phyloP scores from a whole-genome alignment of 139 green algal genomes.

The Haematococcus lacustris region DNA sequence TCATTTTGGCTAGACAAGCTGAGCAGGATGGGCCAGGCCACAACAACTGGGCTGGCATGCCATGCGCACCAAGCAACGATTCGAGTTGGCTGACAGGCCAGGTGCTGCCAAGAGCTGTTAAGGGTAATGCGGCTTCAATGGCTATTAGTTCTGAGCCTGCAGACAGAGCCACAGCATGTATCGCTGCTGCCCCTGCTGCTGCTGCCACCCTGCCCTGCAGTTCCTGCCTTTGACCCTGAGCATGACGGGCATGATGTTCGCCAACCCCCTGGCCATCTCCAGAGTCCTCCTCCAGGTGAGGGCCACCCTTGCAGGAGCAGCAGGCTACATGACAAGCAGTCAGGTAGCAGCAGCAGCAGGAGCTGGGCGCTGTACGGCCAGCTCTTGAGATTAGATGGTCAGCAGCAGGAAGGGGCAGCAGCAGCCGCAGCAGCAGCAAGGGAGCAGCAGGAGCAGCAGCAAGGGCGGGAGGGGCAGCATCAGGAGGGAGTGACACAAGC shows the following conservation, averaged over 20 bases:
- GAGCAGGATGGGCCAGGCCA: neutral
- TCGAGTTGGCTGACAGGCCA: neutral
- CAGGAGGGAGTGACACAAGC: too few species aligned
- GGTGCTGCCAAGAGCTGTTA: neutral
- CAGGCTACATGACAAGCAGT: neutral
- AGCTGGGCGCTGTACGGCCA: neutral
- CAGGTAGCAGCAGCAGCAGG: neutral
- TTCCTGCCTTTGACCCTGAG: constrained; percentile 28
- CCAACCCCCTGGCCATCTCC: constrained; percentile 22
- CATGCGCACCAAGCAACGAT: neutral
- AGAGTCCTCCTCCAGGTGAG: constrained; percentile 29
- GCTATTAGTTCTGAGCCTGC: neutral
- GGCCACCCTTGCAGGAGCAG: neutral
- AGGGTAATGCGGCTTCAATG: neutral
- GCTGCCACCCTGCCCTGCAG: constrained; percentile 13
- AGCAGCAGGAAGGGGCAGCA: neutral
- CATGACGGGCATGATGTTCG: constrained; percentile 45
- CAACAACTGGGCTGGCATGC: neutral
- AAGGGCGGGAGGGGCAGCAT: too few species aligned
- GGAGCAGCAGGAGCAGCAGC: too few species aligned
- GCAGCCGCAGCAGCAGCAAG: too few species aligned
- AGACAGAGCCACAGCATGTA: neutral
- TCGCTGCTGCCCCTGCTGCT: neutral
- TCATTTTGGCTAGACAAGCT: too few species aligned
- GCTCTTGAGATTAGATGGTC: neutral